A percentile compares a stretch with the other conserved stretches of the same genome.
Conservation (phyloP, 495 filamentous ascomycete genomes). For the Aspergillus funiculosus region DNA sequence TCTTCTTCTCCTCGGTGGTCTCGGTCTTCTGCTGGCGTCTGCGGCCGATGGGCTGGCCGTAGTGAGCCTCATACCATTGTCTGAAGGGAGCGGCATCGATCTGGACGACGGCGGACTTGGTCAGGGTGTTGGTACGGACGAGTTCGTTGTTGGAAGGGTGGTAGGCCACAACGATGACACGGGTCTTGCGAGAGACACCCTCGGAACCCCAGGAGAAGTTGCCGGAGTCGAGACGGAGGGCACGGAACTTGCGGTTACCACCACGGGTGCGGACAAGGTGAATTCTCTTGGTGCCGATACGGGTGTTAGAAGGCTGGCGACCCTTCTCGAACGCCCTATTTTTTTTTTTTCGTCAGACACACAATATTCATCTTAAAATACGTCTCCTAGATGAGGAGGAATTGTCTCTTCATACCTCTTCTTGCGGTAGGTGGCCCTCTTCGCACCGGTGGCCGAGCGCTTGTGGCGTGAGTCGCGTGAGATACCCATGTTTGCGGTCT, state of each 20-base stretch:
- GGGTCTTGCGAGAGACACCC: constrained; percentile 94
- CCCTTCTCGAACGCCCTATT: constrained; percentile 97
- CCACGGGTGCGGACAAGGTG: constrained; percentile 98
- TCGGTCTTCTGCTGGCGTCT: constrained; percentile 79
- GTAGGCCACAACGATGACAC: constrained; percentile 95
- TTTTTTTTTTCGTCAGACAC: constrained; percentile 49
- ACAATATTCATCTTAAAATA: constrained; percentile 6
- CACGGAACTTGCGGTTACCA: constrained; percentile 99
- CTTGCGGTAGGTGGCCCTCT: constrained; percentile 89
- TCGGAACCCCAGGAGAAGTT: constrained; percentile 99
- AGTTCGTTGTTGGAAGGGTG: constrained; percentile 99
- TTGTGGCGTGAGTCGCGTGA: constrained; percentile 99
- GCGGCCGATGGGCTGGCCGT: constrained; percentile 81
- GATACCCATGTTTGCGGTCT: constrained; percentile 91
- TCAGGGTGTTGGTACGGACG: constrained; percentile 99
- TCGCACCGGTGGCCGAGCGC: constrained; percentile 94
- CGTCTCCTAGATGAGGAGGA: constrained; percentile 1
- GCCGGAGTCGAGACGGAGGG: constrained; percentile 95
- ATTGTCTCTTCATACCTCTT: constrained; percentile 55
- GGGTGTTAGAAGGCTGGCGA: constrained; percentile 97
- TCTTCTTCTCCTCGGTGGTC: constrained; percentile 76
- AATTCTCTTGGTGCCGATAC: constrained; percentile 97
- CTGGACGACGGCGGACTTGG: constrained; percentile 96
- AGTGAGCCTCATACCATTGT: constrained; percentile 99
- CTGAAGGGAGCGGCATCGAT: constrained; percentile 97